Percentiles rank a stretch among this genome's conserved stretches.
These are phyloP conservation scores for Sequoiadendron giganteum DNA, from an alignment of 75 land plant genomes.

Conservation along the genomic window DNA sequence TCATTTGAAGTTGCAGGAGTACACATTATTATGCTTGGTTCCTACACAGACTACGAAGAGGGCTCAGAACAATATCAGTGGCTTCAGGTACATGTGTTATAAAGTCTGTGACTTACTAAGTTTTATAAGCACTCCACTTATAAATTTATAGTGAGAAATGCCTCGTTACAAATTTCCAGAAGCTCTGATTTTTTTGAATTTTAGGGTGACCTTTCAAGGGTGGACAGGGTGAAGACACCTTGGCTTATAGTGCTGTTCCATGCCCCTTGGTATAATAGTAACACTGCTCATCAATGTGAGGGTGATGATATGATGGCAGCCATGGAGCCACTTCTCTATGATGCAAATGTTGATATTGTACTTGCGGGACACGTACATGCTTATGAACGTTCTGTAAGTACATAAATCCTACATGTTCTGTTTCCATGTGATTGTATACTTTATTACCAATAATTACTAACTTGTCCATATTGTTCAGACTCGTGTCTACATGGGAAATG, in stretches of 20 bases:
- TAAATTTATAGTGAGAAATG: neutral
- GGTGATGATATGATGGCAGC: slow-evolving; percentile 81
- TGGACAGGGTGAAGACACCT: slow-evolving; percentile 75
- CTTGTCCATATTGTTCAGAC: slow-evolving; percentile 15
- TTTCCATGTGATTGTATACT: neutral
- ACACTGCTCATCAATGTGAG: slow-evolving; percentile 84
- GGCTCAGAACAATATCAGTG: slow-evolving; percentile 81
- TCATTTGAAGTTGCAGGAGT: slow-evolving; percentile 95
- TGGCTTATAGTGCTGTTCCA: slow-evolving; percentile 89
- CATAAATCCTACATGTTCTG: neutral
- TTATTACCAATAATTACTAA: neutral
- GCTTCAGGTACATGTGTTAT: slow-evolving; percentile 61
- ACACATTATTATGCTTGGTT: slow-evolving; percentile 94
- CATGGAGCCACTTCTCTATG: slow-evolving; percentile 79
- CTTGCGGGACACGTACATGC: slow-evolving; percentile 98
- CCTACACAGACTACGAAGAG: slow-evolving; percentile 75
- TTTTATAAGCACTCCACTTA: neutral
- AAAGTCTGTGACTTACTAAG: neutral
- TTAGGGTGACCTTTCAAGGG: slow-evolving; percentile 81
- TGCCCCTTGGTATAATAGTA: slow-evolving; percentile 97
- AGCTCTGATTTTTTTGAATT: slow-evolving; percentile 2
- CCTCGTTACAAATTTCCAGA: neutral
- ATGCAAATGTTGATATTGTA: slow-evolving; percentile 76
- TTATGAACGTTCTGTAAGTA: slow-evolving; percentile 90
- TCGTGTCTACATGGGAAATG: slow-evolving; percentile 31